Evolutionary conservation across 306 rosid genomes (phyloP), one percentile per base, ranked within the genome.

Genomic region (Corylus avellana): DNA sequence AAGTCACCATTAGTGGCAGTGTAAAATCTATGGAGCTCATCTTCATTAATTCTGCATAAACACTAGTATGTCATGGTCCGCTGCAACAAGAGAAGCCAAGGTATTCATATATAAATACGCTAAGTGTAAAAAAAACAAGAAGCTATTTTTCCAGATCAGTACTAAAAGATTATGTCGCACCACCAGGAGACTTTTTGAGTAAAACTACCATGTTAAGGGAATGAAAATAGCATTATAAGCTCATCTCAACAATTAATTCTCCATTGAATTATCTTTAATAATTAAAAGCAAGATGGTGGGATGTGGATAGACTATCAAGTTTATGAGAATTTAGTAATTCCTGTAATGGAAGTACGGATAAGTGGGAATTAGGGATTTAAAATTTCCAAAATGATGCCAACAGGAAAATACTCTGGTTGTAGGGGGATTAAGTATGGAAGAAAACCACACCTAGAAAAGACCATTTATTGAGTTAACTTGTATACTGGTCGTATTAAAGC

Each of bases 11-110:
- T 88, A 73, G 93, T 85, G 78, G 91, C 97, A 25, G 73, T 48
- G 78, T 89, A 91, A 82, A 89, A 92, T 82, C 97, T 86, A 63
- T 49, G 86, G 84, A 94, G 91, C 86, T 94, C 97, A 66, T 88
- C 90, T 69, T 92, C 90, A 39, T 87, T 72, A 76, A 93, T 81
- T 88, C 97, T 93, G 94, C 92, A 88, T 63, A 85, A 90, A 87
- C 88, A 90, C 82, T 84, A 88, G 73, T 72, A 88, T 82, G 85
- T 84, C 88, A 91, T 61, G 85, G 25, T 81, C 78, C 44, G 16
- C 70, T 79, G 81, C 82, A 85, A 80, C 70, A 85, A 83, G 74
- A 81, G 86, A 83, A 81, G 77, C 75, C 79, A 78, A 58, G 44
- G 83, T 79, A 67, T 74, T 72, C 79, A 84, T 75, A 69, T 55